Base-by-base conservation (phyloP, 2,329 filamentous ascomycete genomes). In the Sphaerulina vaccinii region DNA sequence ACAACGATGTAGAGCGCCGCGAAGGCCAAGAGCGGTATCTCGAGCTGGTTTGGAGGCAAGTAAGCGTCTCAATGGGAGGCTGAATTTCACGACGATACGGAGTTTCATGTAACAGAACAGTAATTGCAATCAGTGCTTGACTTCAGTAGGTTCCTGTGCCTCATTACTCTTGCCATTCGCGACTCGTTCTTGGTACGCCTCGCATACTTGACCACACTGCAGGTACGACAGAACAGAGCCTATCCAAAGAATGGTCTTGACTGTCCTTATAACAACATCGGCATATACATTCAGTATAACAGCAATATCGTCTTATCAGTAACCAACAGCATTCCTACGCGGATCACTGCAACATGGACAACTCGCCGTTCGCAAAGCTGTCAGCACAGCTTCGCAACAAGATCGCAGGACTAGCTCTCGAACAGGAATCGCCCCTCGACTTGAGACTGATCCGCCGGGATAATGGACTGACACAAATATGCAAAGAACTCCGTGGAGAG, bases 11-110 rank as follows among this genome's bases (percentile, higher is more conserved):
- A 88, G 60, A 84, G 84, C 60, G 83, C 90, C 3, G 73, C 84
- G 45, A 87, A 96, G 77, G 87, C 90, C 38, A 96, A 96, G 83
- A 82, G 84, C 64, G 86, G 87, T 58, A 72, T 95, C 64, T 88
- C 86, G 36, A 82, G 87, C 69, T 96, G 90, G 91, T 95, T 96
- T 66, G 86, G 90, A 51, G 80, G 80, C 33, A 67, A 66, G 56
- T 65, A 65, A 48, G 51, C 10, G 36, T 32, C 27, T 9, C 22
- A 11, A 23, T 33, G 16, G 13, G 8, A 19, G 32, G 15, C 9
- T n/a, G 11, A 29, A 21, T 32, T n/a, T 43, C 22, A 50, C 39
- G 39, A 50, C 16, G 48, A 43, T 6, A 32, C 18, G 29, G 48
- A 50, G 23, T n/a, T 32, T 29, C 16, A 50, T 50, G 48, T 50